Evolutionary conservation across 2,329 filamentous ascomycete genomes (phyloP).

Genomic region (Tolypocladium inflatum): DNA sequence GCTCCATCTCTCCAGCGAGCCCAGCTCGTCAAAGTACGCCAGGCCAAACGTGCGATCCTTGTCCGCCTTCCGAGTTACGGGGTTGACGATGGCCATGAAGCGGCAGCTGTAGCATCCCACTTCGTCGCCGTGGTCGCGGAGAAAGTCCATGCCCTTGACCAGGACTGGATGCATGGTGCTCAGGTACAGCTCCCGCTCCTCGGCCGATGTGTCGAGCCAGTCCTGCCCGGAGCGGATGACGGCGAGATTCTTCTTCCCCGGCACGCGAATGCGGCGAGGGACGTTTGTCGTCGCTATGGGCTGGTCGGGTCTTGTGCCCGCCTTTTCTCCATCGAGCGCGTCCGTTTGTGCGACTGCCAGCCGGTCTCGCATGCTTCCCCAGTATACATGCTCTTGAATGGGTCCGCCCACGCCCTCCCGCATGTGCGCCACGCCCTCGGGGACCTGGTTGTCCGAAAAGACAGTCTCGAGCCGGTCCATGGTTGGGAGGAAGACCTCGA

Average conservation of each 20-base stretch:
- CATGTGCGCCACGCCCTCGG: constrained; percentile 32
- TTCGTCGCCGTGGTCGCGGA: constrained; percentile 29
- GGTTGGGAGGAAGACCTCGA: constrained; percentile 28
- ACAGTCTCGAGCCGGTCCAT: constrained; percentile 27
- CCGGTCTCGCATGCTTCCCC: constrained; percentile 36
- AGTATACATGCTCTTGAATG: constrained; percentile 33
- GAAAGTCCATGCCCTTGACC: constrained; percentile 31
- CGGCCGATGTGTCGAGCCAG: constrained; percentile 28
- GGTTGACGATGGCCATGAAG: constrained; percentile 31
- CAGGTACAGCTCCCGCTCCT: constrained; percentile 32
- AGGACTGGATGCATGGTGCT: constrained; percentile 35
- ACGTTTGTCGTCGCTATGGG: background rate
- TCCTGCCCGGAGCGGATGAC: constrained; percentile 36
- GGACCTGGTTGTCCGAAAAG: constrained; percentile 20
- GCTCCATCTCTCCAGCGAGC: constrained; percentile 28
- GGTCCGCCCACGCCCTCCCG: constrained; percentile 22
- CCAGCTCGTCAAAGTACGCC: constrained; percentile 31
- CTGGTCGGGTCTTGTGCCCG: background rate
- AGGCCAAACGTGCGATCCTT: constrained; percentile 29
- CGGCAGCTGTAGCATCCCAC: constrained; percentile 33
- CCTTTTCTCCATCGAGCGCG: constrained; percentile 16
- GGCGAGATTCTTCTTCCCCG: constrained; percentile 27
- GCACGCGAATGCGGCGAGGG: constrained; percentile 16
- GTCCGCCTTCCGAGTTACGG: constrained; percentile 7
- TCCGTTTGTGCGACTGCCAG: constrained; percentile 27